Evolutionary conservation across 305 asterid species (phyloP).

Genomic region (Fraxinus sp.): DNA sequence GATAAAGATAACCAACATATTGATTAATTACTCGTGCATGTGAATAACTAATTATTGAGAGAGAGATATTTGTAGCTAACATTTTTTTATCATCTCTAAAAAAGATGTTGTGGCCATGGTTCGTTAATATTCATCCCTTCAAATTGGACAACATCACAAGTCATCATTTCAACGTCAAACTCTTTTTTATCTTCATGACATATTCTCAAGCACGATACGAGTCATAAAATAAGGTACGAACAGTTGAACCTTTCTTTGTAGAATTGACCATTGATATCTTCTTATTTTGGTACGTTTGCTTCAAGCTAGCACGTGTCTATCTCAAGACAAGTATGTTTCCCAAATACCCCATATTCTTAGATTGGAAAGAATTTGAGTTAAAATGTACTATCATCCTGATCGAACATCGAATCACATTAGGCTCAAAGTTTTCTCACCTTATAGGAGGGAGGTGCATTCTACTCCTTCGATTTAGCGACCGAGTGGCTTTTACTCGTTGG

Average conservation of each 20-base stretch:
- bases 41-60: not conserved
- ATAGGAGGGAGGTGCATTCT: not conserved
- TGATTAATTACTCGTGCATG: not conserved
- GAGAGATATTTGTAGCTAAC: not conserved
- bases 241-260: not conserved
- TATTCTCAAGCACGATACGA: not conserved
- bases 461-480: not conserved
- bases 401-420: not conserved
- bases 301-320: not conserved
- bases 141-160: not conserved
- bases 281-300: not conserved
- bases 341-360: no score
- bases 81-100: not conserved
- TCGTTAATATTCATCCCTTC: not conserved
- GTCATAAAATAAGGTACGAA: not conserved
- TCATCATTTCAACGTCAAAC: not conserved
- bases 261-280: not conserved
- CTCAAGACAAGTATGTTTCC: not conserved
- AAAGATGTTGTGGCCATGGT: not conserved
- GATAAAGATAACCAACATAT: not conserved
- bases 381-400: not conserved
- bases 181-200: not conserved
- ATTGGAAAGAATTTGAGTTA: not conserved
- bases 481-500: not conserved
- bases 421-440: not conserved